These are phyloP conservation scores for Pseudocercospora fijiensis DNA, from an alignment of 2,329 filamentous ascomycete species.

Conservation along the genomic window DNA sequence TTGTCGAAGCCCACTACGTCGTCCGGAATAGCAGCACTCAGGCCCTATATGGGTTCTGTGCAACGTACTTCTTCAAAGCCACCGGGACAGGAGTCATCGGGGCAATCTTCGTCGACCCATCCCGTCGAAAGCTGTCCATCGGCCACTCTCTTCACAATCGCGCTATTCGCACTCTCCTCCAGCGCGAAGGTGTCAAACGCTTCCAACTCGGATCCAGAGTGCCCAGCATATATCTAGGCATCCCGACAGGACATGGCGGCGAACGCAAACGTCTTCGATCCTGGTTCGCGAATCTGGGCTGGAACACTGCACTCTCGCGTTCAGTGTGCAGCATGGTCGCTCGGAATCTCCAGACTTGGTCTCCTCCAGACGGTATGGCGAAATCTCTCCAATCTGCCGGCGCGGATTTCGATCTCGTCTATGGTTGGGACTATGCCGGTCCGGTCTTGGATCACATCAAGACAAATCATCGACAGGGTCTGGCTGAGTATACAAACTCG, in stretches of 20 bases:
- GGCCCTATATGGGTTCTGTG: conserved; percentile 86
- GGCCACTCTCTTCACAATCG: conserved; percentile 85
- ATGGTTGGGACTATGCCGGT: conserved; percentile 73
- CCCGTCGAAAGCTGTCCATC: conserved; percentile 82
- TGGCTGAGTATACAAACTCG: conserved; percentile 77
- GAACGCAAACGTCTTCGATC: conserved; percentile 62
- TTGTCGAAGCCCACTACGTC: conserved; percentile 84
- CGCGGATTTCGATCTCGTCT: conserved; percentile 78
- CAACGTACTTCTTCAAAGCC: conserved; percentile 76
- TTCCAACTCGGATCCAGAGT: conserved; percentile 79
- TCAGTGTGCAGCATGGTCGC: conserved; percentile 72
- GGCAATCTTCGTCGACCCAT: conserved; percentile 84
- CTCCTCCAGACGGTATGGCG: conserved; percentile 71
- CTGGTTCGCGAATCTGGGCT: conserved; percentile 89
- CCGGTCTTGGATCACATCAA: conserved; percentile 73
- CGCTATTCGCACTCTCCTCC: conserved; percentile 72
- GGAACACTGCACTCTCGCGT: conserved; percentile 69
- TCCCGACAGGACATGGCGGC: conserved; percentile 65
- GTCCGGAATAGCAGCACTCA: conserved; percentile 92
- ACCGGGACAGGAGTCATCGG: conserved; percentile 73
- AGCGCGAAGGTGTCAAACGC: conserved; percentile 70
- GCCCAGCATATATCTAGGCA: conserved; percentile 82
- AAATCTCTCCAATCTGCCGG: conserved; percentile 70
- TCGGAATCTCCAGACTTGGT: conserved; percentile 69
- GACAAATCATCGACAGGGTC: conserved; percentile 70